Conservation (phyloP, 192 early-diverging fungal species). For the Linnemannia exigua region DNA sequence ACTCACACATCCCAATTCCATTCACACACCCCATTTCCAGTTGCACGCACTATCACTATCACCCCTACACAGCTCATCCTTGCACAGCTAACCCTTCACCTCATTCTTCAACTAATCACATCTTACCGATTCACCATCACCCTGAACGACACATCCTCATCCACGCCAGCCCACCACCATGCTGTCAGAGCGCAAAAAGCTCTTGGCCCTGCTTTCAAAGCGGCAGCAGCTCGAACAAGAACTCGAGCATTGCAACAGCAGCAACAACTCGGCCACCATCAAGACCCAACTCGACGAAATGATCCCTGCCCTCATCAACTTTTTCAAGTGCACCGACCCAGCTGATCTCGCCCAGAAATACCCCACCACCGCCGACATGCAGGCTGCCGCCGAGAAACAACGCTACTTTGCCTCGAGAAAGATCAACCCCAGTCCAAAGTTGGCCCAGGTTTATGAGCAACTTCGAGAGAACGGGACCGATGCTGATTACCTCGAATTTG, state of each 20-base stretch:
- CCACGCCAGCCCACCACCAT: neutral
- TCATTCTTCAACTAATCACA: too few relatives aligned
- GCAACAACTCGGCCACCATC: neutral
- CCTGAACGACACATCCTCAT: neutral
- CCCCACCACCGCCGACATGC: conserved; percentile 28
- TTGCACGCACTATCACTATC: too few relatives aligned
- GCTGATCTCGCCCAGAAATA: conserved; percentile 1
- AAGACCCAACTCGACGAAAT: conserved; percentile 5
- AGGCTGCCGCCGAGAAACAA: conserved; percentile 23
- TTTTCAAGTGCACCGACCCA: conserved; percentile 14
- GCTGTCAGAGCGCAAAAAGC: conserved; percentile 43
- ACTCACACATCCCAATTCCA: too few relatives aligned
- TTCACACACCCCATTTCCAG: too few relatives aligned
- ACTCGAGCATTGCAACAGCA: neutral
- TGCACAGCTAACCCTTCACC: too few relatives aligned
- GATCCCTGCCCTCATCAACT: conserved; percentile 7
- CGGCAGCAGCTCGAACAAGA: conserved; percentile 30
- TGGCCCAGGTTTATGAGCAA: conserved; percentile 27
- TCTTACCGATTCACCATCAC: neutral
- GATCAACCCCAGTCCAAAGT: neutral
- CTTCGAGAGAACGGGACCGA: conserved; percentile 21
- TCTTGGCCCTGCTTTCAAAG: conserved; percentile 17
- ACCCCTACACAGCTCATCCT: too few relatives aligned
- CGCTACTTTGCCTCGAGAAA: conserved; percentile 37
- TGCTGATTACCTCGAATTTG: conserved; percentile 34